phyloP scores from a whole-genome alignment of 345 rosid species.

The Dipteronia sinensis region DNA sequence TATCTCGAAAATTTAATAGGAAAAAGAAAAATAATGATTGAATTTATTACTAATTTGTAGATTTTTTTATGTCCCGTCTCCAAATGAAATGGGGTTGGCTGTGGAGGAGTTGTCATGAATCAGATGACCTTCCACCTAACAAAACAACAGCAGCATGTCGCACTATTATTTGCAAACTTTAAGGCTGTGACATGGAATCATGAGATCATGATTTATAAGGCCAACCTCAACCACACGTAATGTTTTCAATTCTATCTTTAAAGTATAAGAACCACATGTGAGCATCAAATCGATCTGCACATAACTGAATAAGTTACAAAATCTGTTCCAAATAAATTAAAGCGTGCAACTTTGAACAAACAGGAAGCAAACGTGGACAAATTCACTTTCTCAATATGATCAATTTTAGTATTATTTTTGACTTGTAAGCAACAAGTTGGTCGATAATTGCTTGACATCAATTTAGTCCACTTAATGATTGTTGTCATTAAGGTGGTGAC shows the following conservation, averaged over 20 bases:
- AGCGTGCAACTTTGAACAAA: constrained; percentile 27
- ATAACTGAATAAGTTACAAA: neutral
- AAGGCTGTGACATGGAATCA: neutral
- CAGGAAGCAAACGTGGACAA: neutral
- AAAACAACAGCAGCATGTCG: neutral
- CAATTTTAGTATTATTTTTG: neutral
- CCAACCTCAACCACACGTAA: neutral
- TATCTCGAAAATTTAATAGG: no score
- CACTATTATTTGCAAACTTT: neutral
- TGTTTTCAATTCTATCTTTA: neutral
- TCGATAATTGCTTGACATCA: no score
- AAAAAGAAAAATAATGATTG: no score
- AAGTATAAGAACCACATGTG: neutral
- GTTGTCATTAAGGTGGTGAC: neutral
- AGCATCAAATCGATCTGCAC: no score
- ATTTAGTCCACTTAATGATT: neutral
- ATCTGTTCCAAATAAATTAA: no score
- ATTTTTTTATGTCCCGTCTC: no score
- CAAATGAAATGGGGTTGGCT: neutral
- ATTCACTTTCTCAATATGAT: constrained; percentile 8
- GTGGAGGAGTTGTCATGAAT: neutral
- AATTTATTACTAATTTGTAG: no score
- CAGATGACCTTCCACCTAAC: neutral
- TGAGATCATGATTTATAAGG: neutral
- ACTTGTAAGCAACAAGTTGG: no score